Conservation (phyloP, 1,139 yeast species). For the Pneumocystis sp. region DNA sequence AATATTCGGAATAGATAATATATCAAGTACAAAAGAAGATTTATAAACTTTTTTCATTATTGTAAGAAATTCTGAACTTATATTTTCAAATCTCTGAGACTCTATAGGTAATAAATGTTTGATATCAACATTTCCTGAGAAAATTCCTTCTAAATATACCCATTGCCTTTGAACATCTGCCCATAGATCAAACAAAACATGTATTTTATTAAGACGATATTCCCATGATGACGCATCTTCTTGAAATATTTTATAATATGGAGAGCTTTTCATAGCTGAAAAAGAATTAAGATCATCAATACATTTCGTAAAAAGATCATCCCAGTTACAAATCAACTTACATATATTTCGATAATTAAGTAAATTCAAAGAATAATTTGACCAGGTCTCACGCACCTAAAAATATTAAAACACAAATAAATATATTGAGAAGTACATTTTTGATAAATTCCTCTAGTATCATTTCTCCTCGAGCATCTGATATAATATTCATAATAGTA, state of each 20-base stretch:
- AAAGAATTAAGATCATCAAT: conserved; percentile 49
- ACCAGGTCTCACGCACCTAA: conserved; percentile 28
- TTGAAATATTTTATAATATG: conserved; percentile 48
- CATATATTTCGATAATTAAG: conserved; percentile 41
- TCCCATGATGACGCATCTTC: conserved; percentile 45
- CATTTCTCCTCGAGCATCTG: conserved; percentile 60
- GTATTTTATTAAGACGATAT: conserved; percentile 37
- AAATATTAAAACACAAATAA: neutral
- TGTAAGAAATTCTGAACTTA: conserved; percentile 46
- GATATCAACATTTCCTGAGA: conserved; percentile 42
- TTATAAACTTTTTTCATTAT: conserved; percentile 39
- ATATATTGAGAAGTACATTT: conserved; percentile 3
- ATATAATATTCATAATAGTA: conserved; percentile 36
- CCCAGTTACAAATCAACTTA: conserved; percentile 57
- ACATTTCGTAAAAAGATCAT: conserved; percentile 42
- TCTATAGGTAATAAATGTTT: conserved; percentile 54
- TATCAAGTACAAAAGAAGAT: conserved; percentile 41
- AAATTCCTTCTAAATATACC: conserved; percentile 73
- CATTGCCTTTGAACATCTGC: conserved; percentile 79
- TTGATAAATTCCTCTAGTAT: conserved; percentile 40
- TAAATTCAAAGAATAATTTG: conserved; percentile 35
- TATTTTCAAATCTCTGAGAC: conserved; percentile 46
- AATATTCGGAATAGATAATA: conserved; percentile 40
- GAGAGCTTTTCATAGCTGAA: conserved; percentile 58
- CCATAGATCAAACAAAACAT: conserved; percentile 51